Evolutionary conservation across 768 basidiomycete genomes (phyloP).

Genomic region (Leccinum truebloodii): DNA sequence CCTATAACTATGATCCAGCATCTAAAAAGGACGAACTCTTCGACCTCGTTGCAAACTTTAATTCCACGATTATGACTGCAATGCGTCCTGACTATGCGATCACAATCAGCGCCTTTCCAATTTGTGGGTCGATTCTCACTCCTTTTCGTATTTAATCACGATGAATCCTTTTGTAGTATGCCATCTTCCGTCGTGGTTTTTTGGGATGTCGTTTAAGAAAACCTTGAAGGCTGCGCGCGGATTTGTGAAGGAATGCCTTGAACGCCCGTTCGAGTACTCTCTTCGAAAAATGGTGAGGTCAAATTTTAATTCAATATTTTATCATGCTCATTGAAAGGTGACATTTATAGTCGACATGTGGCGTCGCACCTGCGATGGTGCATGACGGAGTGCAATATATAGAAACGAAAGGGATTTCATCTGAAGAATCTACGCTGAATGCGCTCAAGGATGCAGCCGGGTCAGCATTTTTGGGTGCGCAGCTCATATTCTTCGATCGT

Average conservation of each 20-base stretch:
- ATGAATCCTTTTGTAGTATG: slow-evolving; percentile 1
- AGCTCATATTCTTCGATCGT: neutral
- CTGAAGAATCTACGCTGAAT: neutral
- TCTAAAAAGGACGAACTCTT: slow-evolving; percentile 11
- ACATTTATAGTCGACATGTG: neutral
- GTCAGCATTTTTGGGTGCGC: slow-evolving; percentile 7
- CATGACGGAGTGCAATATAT: neutral
- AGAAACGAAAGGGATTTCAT: neutral
- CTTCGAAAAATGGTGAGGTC: slow-evolving; percentile 1
- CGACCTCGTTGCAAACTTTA: neutral
- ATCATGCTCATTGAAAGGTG: neutral
- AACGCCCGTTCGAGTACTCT: slow-evolving; percentile 5
- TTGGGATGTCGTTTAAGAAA: slow-evolving; percentile 6
- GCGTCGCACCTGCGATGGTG: neutral
- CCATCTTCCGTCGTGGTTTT: slow-evolving; percentile 8
- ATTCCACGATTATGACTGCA: neutral
- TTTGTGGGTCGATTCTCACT: neutral
- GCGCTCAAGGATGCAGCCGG: slow-evolving; percentile 4
- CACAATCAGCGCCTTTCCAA: neutral
- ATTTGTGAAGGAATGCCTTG: neutral
- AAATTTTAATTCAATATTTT: neutral
- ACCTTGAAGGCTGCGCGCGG: neutral
- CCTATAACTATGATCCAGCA: slow-evolving; percentile 5
- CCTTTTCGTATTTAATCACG: neutral
- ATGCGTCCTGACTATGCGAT: slow-evolving; percentile 1